phyloP scores from a whole-genome alignment of 257 asterid genomes.

The Capsicum rhomboideum region DNA sequence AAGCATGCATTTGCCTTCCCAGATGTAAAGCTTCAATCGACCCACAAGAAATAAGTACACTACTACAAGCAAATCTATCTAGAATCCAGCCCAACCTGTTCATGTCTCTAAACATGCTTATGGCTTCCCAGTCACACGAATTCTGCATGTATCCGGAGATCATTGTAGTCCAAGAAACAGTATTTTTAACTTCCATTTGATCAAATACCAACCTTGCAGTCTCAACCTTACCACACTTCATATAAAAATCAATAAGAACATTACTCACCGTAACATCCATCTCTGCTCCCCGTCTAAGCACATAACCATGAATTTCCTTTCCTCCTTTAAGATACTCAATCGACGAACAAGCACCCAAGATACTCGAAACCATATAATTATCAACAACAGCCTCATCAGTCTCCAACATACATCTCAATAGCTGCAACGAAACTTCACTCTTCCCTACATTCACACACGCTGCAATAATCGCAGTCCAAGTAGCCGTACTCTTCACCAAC shows the following conservation, averaged over 20 bases:
- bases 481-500: slow-evolving; percentile 27
- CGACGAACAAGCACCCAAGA: slow-evolving; percentile 24
- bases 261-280: slow-evolving; percentile 19
- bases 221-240: slow-evolving; percentile 28
- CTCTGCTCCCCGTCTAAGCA: slow-evolving; percentile 19
- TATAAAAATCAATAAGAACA: slow-evolving; percentile 33
- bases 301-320: slow-evolving; percentile 37
- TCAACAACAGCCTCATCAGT: slow-evolving; percentile 23
- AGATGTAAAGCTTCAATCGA: slow-evolving; percentile 23
- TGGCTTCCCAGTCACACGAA: slow-evolving; percentile 24
- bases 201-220: slow-evolving; percentile 21
- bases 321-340: slow-evolving; percentile 30
- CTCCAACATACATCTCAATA: slow-evolving; percentile 26
- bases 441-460: slow-evolving; percentile 24
- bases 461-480: slow-evolving; percentile 34
- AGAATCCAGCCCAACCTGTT: slow-evolving; percentile 18
- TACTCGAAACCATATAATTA: slow-evolving; percentile 28
- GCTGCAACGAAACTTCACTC: slow-evolving; percentile 22
- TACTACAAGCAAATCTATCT: slow-evolving; percentile 36
- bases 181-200: slow-evolving; percentile 15
- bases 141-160: slow-evolving; percentile 32
- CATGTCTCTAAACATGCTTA: slow-evolving; percentile 28
- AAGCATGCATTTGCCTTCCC: slow-evolving; percentile 41
- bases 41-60: slow-evolving; percentile 39
- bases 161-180: slow-evolving; percentile 36